Evolutionary conservation across 768 basidiomycete genomes (phyloP).

Genomic region (Russula ochroleuca): DNA sequence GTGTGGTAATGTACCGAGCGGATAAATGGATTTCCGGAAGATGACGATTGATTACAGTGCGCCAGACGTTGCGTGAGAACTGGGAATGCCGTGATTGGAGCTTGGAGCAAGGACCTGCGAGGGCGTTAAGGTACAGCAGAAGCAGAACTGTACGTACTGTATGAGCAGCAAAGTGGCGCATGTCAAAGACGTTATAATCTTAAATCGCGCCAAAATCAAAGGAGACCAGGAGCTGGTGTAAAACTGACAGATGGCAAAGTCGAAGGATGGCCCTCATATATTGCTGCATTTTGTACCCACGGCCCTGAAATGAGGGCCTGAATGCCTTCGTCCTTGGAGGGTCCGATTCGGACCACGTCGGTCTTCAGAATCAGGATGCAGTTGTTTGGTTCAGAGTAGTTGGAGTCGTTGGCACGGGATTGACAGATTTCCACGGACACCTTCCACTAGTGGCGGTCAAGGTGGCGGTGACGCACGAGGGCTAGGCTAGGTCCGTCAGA

Average conservation of each 20-base stretch:
- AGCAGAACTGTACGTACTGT: background rate
- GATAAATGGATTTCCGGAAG: background rate
- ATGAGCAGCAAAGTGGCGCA: background rate
- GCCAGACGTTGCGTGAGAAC: background rate
- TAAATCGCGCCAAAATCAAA: background rate
- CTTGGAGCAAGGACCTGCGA: background rate
- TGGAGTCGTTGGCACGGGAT: background rate
- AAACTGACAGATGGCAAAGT: background rate
- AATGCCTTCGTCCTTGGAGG: too few species aligned
- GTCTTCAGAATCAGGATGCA: background rate
- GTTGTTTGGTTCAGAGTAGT: background rate
- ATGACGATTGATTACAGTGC: background rate
- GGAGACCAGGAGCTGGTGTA: background rate
- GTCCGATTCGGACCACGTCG: background rate
- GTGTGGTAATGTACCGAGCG: background rate
- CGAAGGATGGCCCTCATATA: too few species aligned
- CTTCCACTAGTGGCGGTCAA: too few species aligned
- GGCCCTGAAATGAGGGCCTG: background rate
- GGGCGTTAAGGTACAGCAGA: too few species aligned
- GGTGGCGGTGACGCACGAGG: background rate
- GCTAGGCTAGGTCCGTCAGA: background rate
- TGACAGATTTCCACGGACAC: slow-evolving; percentile 5
- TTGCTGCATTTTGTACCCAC: background rate
- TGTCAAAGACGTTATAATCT: background rate
- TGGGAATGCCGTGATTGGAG: background rate